phyloP scores from a whole-genome alignment of 441 rosid species.

The Populus trichocarpa region DNA sequence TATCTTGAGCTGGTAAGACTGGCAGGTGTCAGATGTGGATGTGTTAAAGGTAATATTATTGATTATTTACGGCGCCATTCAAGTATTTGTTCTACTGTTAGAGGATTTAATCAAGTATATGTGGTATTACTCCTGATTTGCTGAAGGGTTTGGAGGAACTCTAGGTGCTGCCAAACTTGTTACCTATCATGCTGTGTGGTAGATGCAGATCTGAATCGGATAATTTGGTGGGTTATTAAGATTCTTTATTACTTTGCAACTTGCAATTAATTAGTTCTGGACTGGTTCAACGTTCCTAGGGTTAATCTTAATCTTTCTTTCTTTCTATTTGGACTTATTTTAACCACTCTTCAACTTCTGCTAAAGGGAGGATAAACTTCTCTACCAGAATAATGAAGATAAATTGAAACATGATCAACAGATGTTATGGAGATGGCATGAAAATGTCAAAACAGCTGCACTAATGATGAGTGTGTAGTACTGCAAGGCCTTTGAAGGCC shows the following conservation, averaged over 20 bases:
- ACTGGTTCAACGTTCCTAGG: too few species aligned
- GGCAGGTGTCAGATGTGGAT: background rate
- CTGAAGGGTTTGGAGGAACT: conserved; percentile 34
- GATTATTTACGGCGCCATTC: background rate
- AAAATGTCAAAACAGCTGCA: too few species aligned
- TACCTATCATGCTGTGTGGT: background rate
- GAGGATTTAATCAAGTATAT: background rate
- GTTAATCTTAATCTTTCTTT: too few species aligned
- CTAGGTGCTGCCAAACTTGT: conserved; percentile 18
- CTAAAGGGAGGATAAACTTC: too few species aligned
- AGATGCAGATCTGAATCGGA: background rate
- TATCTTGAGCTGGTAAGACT: background rate
- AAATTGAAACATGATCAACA: too few species aligned
- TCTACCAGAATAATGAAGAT: too few species aligned
- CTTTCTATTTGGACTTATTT: too few species aligned
- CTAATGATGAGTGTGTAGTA: too few species aligned
- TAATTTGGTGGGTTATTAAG: background rate
- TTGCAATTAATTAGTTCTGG: too few species aligned
- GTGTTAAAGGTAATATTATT: background rate
- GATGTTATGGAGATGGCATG: too few species aligned
- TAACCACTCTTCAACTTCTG: too few species aligned
- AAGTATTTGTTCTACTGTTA: background rate
- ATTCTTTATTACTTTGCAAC: background rate
- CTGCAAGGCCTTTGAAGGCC: too few species aligned
- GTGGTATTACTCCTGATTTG: background rate